A percentile compares a stretch with the other conserved stretches of the same genome.
phyloP scores from a whole-genome alignment of 306 rosid species.

The Fragaria iinumae region DNA sequence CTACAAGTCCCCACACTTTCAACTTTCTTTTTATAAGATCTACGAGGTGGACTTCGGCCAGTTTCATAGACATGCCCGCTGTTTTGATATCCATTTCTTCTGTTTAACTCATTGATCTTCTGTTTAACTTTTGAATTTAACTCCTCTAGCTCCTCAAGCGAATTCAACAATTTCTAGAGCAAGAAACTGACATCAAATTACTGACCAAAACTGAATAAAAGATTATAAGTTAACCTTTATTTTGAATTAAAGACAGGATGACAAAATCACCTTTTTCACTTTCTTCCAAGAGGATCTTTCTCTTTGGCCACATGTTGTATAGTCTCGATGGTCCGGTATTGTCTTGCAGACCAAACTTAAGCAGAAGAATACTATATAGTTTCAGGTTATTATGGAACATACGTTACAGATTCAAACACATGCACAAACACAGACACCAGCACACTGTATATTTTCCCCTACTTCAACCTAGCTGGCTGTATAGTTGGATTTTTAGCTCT shows the following conservation, averaged over 20 bases:
- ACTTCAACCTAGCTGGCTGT: neutral
- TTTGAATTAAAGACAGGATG: neutral
- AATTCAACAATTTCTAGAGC: slow-evolving; percentile 54
- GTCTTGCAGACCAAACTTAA: slow-evolving; percentile 80
- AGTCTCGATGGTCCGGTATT: slow-evolving; percentile 74
- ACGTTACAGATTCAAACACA: neutral
- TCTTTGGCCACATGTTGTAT: slow-evolving; percentile 51
- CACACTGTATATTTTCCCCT: neutral
- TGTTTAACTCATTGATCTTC: slow-evolving; percentile 49
- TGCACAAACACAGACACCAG: neutral
- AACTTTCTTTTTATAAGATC: neutral
- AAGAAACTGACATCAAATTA: slow-evolving; percentile 28
- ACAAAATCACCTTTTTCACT: slow-evolving; percentile 48
- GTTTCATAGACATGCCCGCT: neutral
- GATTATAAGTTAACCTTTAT: neutral
- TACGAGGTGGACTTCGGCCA: neutral
- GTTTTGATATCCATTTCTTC: slow-evolving; percentile 39
- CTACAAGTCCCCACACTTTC: neutral
- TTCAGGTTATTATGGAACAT: neutral
- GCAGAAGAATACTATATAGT: slow-evolving; percentile 15
- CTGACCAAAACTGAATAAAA: neutral
- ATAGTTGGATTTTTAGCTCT: slow-evolving; percentile 5
- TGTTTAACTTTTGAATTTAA: slow-evolving; percentile 76
- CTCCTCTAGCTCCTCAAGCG: slow-evolving; percentile 71
- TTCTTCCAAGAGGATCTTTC: slow-evolving; percentile 36